Conservation (phyloP, 306 rosid species). For the Vicia villosa region DNA sequence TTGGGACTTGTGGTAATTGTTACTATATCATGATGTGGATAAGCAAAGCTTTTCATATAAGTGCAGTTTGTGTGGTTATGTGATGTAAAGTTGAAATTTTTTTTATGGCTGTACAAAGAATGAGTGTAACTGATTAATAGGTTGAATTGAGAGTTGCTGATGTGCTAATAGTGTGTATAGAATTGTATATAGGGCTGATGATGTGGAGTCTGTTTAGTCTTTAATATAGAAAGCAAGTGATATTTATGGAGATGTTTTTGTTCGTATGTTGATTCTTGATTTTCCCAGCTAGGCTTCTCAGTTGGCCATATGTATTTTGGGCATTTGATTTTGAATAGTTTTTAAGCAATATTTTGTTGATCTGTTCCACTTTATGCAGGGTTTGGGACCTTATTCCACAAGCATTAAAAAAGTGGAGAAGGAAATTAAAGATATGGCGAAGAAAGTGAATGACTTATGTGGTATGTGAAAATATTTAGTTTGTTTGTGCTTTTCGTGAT, state of each 20-base stretch:
- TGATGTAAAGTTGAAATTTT: not conserved
- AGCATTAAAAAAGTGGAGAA: conserved; percentile 83
- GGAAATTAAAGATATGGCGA: conserved; percentile 96
- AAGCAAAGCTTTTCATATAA: not conserved
- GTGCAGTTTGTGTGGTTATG: not conserved
- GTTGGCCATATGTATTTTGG: not conserved
- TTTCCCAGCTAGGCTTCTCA: conserved; percentile 13
- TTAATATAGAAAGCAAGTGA: not conserved
- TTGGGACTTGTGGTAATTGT: not conserved
- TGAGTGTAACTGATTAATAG: not conserved
- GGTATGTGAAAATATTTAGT: conserved; percentile 50
- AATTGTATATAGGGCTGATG: not conserved
- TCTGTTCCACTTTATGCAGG: conserved; percentile 51
- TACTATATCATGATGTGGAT: conserved; percentile 8
- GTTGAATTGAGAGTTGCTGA: conserved; percentile 9
- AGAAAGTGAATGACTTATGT: conserved; percentile 89
- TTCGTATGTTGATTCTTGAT: not conserved
- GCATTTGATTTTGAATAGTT: too few species aligned
- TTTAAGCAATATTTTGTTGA: not conserved
- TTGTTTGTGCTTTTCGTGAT: conserved; percentile 8
- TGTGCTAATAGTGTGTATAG: not conserved
- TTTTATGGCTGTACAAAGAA: not conserved
- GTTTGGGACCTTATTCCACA: conserved; percentile 91
- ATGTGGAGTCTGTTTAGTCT: conserved; percentile 1
- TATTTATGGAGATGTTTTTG: conserved; percentile 10